phyloP scores from a whole-genome alignment of 768 basidiomycete species.

The Tricholoma sp. region DNA sequence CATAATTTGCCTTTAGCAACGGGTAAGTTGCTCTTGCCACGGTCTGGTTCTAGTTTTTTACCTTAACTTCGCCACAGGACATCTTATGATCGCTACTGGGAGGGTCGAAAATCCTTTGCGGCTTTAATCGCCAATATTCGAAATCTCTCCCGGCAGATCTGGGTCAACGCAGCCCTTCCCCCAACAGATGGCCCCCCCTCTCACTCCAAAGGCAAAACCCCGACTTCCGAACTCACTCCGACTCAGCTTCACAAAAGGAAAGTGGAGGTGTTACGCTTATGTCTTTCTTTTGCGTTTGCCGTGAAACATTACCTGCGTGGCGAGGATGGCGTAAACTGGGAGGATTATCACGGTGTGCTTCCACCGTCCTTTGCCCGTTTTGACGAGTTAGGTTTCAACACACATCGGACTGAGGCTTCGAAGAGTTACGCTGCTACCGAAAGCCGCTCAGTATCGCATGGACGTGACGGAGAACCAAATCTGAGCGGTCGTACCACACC shows the following conservation, averaged over 20 bases:
- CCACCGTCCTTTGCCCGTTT: slow-evolving; percentile 54
- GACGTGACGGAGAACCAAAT: slow-evolving; percentile 16
- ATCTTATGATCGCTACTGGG: slow-evolving; percentile 84
- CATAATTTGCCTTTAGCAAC: slow-evolving; percentile 41
- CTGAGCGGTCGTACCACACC: slow-evolving; percentile 33
- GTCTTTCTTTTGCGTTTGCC: slow-evolving; percentile 66
- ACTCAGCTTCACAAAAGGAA: slow-evolving; percentile 61
- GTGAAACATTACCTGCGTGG: slow-evolving; percentile 82
- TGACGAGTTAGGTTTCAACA: slow-evolving; percentile 38
- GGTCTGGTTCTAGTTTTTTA: background rate
- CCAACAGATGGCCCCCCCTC: slow-evolving; percentile 40
- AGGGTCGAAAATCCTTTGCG: slow-evolving; percentile 84
- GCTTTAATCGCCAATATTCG: slow-evolving; percentile 66
- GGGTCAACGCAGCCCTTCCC: slow-evolving; percentile 73
- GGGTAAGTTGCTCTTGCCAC: slow-evolving; percentile 36
- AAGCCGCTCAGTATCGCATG: slow-evolving; percentile 18
- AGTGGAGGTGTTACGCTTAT: slow-evolving; percentile 61
- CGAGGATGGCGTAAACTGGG: slow-evolving; percentile 68
- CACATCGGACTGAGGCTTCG: slow-evolving; percentile 24
- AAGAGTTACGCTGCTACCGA: slow-evolving; percentile 40
- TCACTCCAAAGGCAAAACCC: slow-evolving; percentile 48
- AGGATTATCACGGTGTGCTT: slow-evolving; percentile 63
- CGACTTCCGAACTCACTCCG: slow-evolving; percentile 38
- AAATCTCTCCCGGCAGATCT: slow-evolving; percentile 71
- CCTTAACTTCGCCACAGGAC: slow-evolving; percentile 40